These are phyloP conservation scores for Aegilops speltoides DNA, from an alignment of 176 grass and related monocot genomes.

Conservation along the genomic window DNA sequence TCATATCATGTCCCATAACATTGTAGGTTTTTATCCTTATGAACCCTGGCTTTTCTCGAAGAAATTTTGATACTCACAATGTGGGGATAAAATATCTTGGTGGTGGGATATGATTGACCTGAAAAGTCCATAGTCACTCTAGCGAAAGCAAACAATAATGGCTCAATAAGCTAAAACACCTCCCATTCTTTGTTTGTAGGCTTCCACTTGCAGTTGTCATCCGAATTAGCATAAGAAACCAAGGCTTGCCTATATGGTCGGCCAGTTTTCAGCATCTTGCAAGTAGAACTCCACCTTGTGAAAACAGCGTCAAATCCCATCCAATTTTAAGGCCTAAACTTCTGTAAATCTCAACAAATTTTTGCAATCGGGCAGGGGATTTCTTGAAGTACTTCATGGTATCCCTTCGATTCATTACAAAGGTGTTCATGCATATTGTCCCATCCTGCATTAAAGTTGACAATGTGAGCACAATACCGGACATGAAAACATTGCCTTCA, in stretches of 20 bases:
- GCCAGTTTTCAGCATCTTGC: background rate
- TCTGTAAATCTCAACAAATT: background rate
- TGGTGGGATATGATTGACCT: background rate
- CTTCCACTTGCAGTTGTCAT: background rate
- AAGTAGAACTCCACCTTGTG: background rate
- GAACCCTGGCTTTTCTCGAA: background rate
- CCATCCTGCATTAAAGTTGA: background rate
- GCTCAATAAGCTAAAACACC: background rate
- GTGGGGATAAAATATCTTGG: background rate
- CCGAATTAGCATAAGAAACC: background rate
- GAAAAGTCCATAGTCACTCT: background rate
- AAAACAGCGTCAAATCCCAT: background rate
- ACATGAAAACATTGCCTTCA: too few species aligned
- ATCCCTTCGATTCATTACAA: background rate
- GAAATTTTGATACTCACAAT: background rate
- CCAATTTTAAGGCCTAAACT: background rate
- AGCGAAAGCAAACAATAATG: background rate
- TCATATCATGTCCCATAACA: background rate
- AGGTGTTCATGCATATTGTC: background rate
- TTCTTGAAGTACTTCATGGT: background rate
- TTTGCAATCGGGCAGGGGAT: background rate
- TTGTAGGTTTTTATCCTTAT: background rate
- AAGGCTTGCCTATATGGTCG: too few species aligned
- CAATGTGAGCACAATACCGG: too few species aligned
- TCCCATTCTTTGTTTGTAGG: background rate